Percentiles rank a stretch among this genome's conserved stretches.
phyloP scores from a whole-genome alignment of 208 protist species.

The Trypanosoma scelopori region DNA sequence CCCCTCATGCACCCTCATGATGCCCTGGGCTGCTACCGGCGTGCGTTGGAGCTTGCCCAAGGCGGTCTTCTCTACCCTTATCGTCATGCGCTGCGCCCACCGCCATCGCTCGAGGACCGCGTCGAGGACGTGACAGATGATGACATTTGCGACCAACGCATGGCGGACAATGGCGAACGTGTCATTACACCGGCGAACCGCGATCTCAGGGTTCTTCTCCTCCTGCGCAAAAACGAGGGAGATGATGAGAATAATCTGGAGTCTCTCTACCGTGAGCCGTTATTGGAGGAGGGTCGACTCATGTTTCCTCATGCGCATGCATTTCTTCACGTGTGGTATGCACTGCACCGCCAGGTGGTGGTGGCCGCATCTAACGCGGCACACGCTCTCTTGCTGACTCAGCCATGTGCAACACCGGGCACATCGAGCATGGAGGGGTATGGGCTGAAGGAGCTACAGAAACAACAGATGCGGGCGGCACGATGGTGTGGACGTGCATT shows the following conservation, averaged over 20 bases:
- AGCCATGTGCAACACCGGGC: not conserved
- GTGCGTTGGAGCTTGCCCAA: conserved; percentile 14
- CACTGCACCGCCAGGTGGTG: conserved; percentile 21
- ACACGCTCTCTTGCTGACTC: conserved; percentile 23
- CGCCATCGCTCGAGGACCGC: conserved; percentile 30
- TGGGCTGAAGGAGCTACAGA: conserved; percentile 6
- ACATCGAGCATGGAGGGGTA: not conserved
- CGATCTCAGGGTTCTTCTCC: conserved; percentile 16
- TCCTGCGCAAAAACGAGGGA: not conserved
- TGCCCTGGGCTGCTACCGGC: conserved; percentile 21
- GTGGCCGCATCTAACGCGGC: conserved; percentile 25
- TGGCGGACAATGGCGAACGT: not conserved
- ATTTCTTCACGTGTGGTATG: conserved; percentile 30
- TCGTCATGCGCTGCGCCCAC: conserved; percentile 20
- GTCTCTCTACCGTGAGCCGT: conserved; percentile 8
- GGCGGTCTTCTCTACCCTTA: conserved; percentile 28
- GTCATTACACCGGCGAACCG: conserved; percentile 23
- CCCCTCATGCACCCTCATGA: not conserved
- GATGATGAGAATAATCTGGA: not conserved
- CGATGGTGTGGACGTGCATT: conserved; percentile 27
- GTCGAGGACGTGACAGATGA: conserved; percentile 1
- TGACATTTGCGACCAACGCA: conserved; percentile 13
- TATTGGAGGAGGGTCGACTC: conserved; percentile 7
- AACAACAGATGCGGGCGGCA: conserved; percentile 8
- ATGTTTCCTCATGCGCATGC: conserved; percentile 26